Base-by-base conservation (phyloP, 2,329 filamentous ascomycete genomes). In the Phyllachora maydis region DNA sequence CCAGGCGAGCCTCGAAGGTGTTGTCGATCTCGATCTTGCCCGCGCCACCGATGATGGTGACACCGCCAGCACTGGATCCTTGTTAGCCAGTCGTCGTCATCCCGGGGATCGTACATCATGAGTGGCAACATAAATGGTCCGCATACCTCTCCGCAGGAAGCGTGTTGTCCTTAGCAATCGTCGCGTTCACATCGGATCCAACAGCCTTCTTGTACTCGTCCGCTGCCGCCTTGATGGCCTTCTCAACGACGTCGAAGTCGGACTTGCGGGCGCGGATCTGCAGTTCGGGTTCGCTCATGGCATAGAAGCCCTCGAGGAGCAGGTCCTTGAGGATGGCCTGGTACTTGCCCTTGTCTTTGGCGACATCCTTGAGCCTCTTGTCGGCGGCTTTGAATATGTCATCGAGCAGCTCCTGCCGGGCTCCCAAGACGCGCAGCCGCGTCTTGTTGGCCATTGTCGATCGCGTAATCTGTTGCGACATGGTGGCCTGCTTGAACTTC, bases 11-110 rank as follows among this genome's bases (percentile, higher is more conserved):
- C 46, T 95, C 88, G 37, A 95, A 77, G 26, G 88, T 95, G 59
- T 98, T 95, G 65, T 93, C 83, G 50, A 98, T 85, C 41, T 92
- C 82, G 46, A 98, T 95, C 63, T 85, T 93, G 46, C 88, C 88
- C 34, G 61, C 62, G 35, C 76, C 73, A 33, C 83, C 81, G 26
- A 91, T 52, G 34, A 98, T 69, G 28, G 65, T 47, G 28, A 91
- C 61, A 39, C 88, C 88, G 30, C 88, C 88, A 29, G 82, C 63
- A 40, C 88, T 95, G 36, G 30, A 23, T 15, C 4, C 25, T 14
- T 8, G 37, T 46, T 31, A 46, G 39, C 25, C 12, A 12, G 16
- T 6, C 15, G 10, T 15, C 8, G 3, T n/a, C n/a, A n/a, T n/a
- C n/a, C n/a, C n/a, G n/a, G n/a, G n/a, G n/a, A n/a, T n/a, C n/a